These are phyloP conservation scores for Fusarium heterosporum DNA, from an alignment of 2,329 filamentous ascomycete species.

Conservation along the genomic window DNA sequence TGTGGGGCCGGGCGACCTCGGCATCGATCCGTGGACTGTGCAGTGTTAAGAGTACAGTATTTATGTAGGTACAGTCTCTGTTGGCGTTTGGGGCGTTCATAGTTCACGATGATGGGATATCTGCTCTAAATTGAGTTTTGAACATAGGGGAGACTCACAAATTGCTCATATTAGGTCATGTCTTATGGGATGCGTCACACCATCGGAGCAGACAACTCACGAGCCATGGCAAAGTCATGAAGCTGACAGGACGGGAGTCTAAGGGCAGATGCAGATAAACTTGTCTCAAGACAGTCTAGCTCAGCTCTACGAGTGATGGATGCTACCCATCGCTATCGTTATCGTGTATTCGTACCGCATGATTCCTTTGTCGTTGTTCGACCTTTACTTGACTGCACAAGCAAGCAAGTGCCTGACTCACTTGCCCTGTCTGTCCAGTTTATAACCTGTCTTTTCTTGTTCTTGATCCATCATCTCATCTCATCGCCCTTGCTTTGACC, in stretches of 20 bases:
- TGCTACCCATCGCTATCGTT: conserved; percentile 14
- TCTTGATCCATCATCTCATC: conserved; percentile 2
- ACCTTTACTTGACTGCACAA: not conserved
- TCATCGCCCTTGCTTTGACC: conserved; percentile 9
- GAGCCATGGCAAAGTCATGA: conserved; percentile 16
- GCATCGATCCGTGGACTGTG: not conserved
- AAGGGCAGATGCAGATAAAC: not conserved
- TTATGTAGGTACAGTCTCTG: not conserved
- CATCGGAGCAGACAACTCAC: conserved; percentile 31
- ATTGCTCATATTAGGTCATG: not conserved
- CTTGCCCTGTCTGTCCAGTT: conserved; percentile 15
- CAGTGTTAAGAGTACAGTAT: no score
- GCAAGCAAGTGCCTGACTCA: conserved; percentile 14
- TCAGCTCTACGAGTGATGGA: not conserved
- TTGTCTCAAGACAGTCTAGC: conserved; percentile 27
- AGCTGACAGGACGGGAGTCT: conserved; percentile 8
- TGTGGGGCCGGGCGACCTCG: conserved; percentile 35
- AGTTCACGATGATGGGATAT: conserved; percentile 11
- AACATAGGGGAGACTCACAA: not conserved
- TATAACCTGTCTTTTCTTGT: not conserved
- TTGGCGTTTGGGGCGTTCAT: not conserved
- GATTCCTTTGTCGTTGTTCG: not conserved
- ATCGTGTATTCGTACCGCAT: conserved; percentile 12
- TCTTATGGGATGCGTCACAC: conserved; percentile 13
- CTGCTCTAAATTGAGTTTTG: conserved; percentile 28